Base-by-base conservation (phyloP, 441 rosid species). In the Pelargonium australe region DNA sequence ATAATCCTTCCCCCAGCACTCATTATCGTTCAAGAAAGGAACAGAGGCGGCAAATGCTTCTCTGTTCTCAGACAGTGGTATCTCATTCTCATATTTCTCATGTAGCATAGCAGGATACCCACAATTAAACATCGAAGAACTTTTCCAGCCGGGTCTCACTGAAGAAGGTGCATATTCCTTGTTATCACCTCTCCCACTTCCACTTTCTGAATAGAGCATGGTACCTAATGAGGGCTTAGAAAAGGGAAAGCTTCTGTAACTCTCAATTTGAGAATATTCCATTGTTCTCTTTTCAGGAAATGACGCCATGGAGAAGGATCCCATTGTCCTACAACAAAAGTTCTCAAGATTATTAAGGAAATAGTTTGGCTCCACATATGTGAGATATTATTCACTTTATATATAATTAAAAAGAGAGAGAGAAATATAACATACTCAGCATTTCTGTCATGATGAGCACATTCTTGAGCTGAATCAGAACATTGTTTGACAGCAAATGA, bases 41-140 rank as follows among this genome's bases (percentile, higher is more conserved):
- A 68, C 67, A 70, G 69, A 72, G 67, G 53, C 11, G 8, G 68
- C 65, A 72, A 23, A 77, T 62, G 70, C 70, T 57, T 34, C 71
- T 71, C 53, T 63, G 4, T n/a, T 70, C 78, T 71, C 78, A 73
- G 41, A 12, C 63, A 57, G 75, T 37, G 61, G 71, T 40, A 51
- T 66, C 41, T 65, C 58, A 66, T 40, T 66, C 65, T 66, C 70
- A 34, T 2, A 25, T 41, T 44, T 65, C 7, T 61, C 77, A 66
- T 69, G 71, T 65, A 68, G 74, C 53, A 76, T 40, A 40, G 7
- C 49, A 70, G 53, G 69, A 76, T 45, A 13, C 31, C 64, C 63
- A 40, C 6, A 40, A 60, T 31, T 60, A n/a, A 34, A 51, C 68
- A 71, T 75, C 44, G 81, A 76, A 70, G 78, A 81, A 72, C 41